Percentiles rank a stretch among this genome's conserved stretches.
phyloP scores from a whole-genome alignment of 148 eudicot genomes.

The Amaranthus cruentus region DNA sequence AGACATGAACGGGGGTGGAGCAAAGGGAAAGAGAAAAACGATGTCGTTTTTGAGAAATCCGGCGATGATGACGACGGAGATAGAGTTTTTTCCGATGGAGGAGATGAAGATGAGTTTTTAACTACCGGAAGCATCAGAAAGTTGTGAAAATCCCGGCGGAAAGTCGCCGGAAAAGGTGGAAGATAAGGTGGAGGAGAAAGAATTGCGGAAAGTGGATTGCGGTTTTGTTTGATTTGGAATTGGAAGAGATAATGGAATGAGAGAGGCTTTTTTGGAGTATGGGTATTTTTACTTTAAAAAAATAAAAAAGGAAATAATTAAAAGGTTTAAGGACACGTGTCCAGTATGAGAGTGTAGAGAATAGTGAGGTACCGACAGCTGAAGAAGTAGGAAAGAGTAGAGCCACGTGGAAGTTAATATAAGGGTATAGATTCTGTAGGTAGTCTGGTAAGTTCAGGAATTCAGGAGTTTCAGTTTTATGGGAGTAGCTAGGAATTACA shows the following conservation, averaged over 20 bases:
- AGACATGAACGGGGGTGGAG: slow-evolving; percentile 55
- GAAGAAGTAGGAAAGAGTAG: neutral
- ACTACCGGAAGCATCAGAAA: slow-evolving; percentile 38
- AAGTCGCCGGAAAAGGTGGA: neutral
- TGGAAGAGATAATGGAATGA: neutral
- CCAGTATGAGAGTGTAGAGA: neutral
- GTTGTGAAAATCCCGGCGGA: neutral
- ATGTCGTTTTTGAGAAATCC: slow-evolving; percentile 8
- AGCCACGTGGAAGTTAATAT: neutral
- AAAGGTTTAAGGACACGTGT: slow-evolving; percentile 13
- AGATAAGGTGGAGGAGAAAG: neutral
- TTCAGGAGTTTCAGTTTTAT: neutral
- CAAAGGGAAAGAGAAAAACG: slow-evolving; percentile 18
- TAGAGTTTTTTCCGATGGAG: neutral
- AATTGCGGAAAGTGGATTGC: neutral
- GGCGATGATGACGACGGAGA: neutral
- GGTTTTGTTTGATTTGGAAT: neutral
- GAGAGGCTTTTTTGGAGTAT: no score
- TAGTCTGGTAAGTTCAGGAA: neutral
- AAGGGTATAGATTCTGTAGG: neutral
- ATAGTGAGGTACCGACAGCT: slow-evolving; percentile 18
- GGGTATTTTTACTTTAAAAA: neutral
- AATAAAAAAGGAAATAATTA: no score
- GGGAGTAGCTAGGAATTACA: neutral
- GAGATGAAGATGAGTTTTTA: slow-evolving; percentile 17